Evolutionary conservation across 805 yeast genomes (phyloP), one percentile per base, ranked within the genome.

Genomic region (Hanseniaspora vineae): DNA sequence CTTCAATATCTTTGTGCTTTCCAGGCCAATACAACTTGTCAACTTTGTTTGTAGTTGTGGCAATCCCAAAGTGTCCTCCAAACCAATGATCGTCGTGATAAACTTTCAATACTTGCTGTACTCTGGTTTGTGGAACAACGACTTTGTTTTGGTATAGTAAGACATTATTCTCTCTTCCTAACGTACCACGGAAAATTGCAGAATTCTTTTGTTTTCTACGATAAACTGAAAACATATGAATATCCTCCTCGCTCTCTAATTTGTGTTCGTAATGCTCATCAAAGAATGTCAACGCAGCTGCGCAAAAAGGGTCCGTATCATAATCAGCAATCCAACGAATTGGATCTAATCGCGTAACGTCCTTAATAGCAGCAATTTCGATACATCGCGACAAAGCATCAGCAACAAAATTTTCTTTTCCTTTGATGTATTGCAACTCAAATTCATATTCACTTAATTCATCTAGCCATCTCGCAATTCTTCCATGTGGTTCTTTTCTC

Each of bases 1-100:
- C 9, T 3, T 42, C 31, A 35, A 49, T 45, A 1, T 46, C n/a
- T 10, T 33, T 20, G 2, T 37, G 18, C 1, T 44, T 14, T 3
- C 39, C 20, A 2, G 53, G 45, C 53, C 53, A 52, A 17, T 47
- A 50, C 23, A 13, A 52, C 10, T 31, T 9, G n/a, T 39, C 40
- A 31, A 51, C 42, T 15, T 52, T 49, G 3, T 19, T 35, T 11
- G 23, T 15, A 2, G 55, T 52, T 11, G 37, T 33, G 5, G 44
- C 17, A 13, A n/a, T 17, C 17, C 54, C 54, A 39, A 49, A 51
- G 23, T 53, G 51, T n/a, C 54, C 52, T 19, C 53, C 50, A 23
- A 43, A 35, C 9, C 42, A n/a, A n/a, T 12, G 11, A 29, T 45
- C 44, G 23, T 51, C 49, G 33, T 53, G 53, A 23, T 39, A 46